phyloP scores from a whole-genome alignment of 2,329 filamentous ascomycete genomes.

The Colletotrichum abscissum region DNA sequence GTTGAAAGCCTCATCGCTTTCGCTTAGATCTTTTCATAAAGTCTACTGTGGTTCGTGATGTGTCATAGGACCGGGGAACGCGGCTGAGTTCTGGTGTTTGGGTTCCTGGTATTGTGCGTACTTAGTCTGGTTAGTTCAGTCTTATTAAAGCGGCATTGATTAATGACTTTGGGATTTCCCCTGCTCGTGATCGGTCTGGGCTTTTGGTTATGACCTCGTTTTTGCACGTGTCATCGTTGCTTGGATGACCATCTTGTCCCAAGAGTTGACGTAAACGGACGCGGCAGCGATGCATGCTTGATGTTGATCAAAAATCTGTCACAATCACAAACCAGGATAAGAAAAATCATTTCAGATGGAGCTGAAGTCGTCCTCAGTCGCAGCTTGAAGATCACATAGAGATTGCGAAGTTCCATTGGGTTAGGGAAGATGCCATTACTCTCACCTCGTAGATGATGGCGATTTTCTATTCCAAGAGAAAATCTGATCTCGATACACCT shows the following conservation, averaged over 20 bases:
- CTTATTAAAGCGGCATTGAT: not conserved
- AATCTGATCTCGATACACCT: not conserved
- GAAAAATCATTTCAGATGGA: not conserved
- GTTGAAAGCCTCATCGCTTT: not conserved
- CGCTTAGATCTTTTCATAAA: not conserved
- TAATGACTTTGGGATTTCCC: not conserved
- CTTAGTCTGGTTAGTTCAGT: not conserved
- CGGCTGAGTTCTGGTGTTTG: not conserved
- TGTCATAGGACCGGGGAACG: not conserved
- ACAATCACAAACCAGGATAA: not conserved
- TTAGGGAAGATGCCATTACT: not conserved
- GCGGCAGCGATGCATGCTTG: not conserved
- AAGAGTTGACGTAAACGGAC: not conserved
- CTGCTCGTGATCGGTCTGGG: not conserved
- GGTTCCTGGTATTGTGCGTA: not conserved
- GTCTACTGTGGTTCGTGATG: fast-evolving
- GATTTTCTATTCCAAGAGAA: not conserved
- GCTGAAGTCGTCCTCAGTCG: not conserved
- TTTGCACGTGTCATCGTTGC: not conserved
- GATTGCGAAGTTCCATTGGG: not conserved
- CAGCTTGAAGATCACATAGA: not conserved
- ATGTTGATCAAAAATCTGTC: not conserved
- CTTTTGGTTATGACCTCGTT: not conserved
- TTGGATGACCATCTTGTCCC: not conserved
- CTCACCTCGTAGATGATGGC: not conserved